phyloP scores from a whole-genome alignment of 78 protist species.

The Acrasis kona region DNA sequence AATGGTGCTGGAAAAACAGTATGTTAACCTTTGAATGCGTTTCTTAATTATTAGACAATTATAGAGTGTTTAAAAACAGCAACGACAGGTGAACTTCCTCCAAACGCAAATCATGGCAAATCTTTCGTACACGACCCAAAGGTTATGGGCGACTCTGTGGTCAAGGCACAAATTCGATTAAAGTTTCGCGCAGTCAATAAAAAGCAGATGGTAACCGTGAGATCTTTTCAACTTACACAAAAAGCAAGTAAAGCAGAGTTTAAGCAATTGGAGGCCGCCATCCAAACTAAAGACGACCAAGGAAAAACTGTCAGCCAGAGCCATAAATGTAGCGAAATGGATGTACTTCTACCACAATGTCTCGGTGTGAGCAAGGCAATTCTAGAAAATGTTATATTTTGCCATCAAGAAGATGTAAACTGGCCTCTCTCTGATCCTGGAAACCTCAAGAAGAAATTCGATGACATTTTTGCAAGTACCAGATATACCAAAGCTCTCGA shows the following conservation, averaged over 20 bases:
- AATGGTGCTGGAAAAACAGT: conserved; percentile 98
- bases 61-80: conserved; percentile 87
- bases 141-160: conserved; percentile 49
- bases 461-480: conserved; percentile 89
- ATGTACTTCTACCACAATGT: conserved; percentile 43
- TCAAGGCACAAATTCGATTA: conserved; percentile 85
- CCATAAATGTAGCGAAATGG: conserved; percentile 62
- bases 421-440: conserved; percentile 85
- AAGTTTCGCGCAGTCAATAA: conserved; percentile 38
- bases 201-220: background rate
- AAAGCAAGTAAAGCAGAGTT: conserved; percentile 19
- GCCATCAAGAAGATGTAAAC: conserved; percentile 96
- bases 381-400: conserved; percentile 92
- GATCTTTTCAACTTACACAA: conserved; percentile 31
- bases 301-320: conserved; percentile 36
- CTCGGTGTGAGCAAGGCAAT: conserved; percentile 91
- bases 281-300: background rate
- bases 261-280: conserved; percentile 29
- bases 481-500: conserved; percentile 42
- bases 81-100: conserved; percentile 91
- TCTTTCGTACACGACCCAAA: conserved; percentile 85
- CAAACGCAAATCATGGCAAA: conserved; percentile 61
- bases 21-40: conserved; percentile 3
- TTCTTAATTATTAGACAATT: conserved; percentile 63
- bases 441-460: conserved; percentile 81